phyloP scores from a whole-genome alignment of 177 flowering plant species.

The Telopea speciosissima region DNA sequence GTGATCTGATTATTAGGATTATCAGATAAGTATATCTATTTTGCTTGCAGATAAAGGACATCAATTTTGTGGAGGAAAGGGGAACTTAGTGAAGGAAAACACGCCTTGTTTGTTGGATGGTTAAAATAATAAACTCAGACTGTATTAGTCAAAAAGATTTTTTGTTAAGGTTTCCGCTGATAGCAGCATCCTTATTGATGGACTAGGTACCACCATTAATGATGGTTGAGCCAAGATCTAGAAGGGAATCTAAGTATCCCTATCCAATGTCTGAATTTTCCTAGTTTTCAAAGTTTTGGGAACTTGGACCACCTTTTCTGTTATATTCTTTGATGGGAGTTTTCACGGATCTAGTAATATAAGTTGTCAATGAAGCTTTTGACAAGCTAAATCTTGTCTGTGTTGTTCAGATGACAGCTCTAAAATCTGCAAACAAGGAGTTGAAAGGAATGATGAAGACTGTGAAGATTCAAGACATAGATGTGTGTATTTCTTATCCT shows the following conservation, averaged over 20 bases:
- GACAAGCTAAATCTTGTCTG: constrained; percentile 10
- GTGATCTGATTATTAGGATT: neutral
- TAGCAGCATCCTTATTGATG: too few relatives aligned
- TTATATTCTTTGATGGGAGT: neutral
- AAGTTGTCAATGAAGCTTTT: neutral
- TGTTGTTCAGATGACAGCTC: constrained; percentile 66
- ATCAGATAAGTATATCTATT: neutral
- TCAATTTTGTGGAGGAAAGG: neutral
- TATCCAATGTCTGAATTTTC: too few relatives aligned
- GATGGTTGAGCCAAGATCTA: too few relatives aligned
- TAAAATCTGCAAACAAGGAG: constrained; percentile 94
- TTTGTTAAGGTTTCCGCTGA: too few relatives aligned
- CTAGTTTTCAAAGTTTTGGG: neutral
- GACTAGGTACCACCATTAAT: too few relatives aligned
- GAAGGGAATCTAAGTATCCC: too few relatives aligned
- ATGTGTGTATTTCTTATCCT: constrained; percentile 40
- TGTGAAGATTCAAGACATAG: constrained; percentile 90
- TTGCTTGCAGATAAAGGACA: neutral
- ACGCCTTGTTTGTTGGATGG: neutral
- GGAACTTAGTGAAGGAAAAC: neutral
- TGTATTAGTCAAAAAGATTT: neutral
- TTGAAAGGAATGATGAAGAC: constrained; percentile 98
- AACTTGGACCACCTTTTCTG: neutral
- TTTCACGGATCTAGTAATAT: neutral
- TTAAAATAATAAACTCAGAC: too few relatives aligned